Evolutionary conservation across 345 rosid species (phyloP), one percentile per base, ranked within the genome.

Genomic region (Limnanthes douglasii): DNA sequence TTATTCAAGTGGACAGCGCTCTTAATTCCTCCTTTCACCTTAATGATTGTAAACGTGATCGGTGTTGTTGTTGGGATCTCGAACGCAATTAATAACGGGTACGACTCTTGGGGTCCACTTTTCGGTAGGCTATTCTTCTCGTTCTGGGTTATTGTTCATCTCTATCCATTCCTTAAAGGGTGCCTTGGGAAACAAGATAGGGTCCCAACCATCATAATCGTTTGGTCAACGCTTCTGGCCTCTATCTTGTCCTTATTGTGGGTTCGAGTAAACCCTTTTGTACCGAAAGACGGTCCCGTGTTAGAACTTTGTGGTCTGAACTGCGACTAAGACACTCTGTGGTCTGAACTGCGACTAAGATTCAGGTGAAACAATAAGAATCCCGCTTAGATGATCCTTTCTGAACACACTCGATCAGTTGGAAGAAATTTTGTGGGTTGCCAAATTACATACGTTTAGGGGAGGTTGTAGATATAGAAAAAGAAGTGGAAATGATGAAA

Each of bases 71-170:
- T 86, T 0, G 97, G 97, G 5, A 24, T 86, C 34, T 78, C 97
- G 0, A 92, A 86, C 21, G 97, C 97, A 10, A 86, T 86, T 45
- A 86, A 80, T 51, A 86, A 86, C 3, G 97, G 97, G 16, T 86
- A 86, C 20, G 94, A 86, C 58, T 82, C 92, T 0, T 86, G 96
- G 96, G 92, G 96, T 6, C 96, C 96, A 0, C 64, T 77, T 24
- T 86, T 86, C n/a, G 96, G 94, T 18, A 73, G 94, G 56, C 68
- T 86, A 26, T 81, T 86, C 49, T 86, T 81, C 1, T 68, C 96
- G 32, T 51, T 81, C 13, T 86, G 96, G 94, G 94, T 86, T 46
- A 81, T 86, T 28, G 18, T 86, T 45, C 94, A 86, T 36, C 68
- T 81, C 12, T 86, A 86, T 41, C 94, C 94, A 15, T 86, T 86